phyloP scores from a whole-genome alignment of 2,329 filamentous ascomycete species.

The Rhexocercosporidium sp. region DNA sequence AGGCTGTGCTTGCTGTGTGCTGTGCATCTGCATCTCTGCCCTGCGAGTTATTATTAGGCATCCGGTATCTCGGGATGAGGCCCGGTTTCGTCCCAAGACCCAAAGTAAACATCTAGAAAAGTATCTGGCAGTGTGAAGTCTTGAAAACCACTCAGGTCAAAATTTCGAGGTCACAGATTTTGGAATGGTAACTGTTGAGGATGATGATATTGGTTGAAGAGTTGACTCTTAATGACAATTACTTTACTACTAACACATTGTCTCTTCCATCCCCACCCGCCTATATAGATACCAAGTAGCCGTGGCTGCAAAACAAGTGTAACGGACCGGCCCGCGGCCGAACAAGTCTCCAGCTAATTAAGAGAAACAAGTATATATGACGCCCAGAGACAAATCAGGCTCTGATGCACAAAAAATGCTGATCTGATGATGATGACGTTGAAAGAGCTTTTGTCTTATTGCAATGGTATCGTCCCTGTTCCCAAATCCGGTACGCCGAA shows the following conservation, averaged over 20 bases:
- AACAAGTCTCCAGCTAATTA: conserved; percentile 18
- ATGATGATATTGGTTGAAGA: neutral
- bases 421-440: conserved; percentile 24
- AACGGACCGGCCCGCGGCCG: conserved; percentile 32
- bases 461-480: conserved; percentile 35
- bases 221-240: conserved; percentile 25
- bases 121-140: neutral
- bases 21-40: neutral
- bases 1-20: neutral
- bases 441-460: conserved; percentile 34
- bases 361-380: conserved; percentile 8
- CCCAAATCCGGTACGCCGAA: conserved; percentile 26
- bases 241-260: conserved; percentile 30
- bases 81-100: neutral
- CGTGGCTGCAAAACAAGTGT: conserved; percentile 18
- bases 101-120: neutral
- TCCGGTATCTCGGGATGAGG: neutral
- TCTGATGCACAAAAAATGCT: conserved; percentile 23
- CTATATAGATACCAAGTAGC: neutral
- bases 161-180: neutral
- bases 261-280: conserved; percentile 3
- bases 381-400: conserved; percentile 20
- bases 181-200: neutral
- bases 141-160: neutral
- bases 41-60: neutral